Percentiles rank a stretch among this genome's conserved stretches.
phyloP scores from a whole-genome alignment of 352 stramenopile species.

The Blastocystis sp. region DNA sequence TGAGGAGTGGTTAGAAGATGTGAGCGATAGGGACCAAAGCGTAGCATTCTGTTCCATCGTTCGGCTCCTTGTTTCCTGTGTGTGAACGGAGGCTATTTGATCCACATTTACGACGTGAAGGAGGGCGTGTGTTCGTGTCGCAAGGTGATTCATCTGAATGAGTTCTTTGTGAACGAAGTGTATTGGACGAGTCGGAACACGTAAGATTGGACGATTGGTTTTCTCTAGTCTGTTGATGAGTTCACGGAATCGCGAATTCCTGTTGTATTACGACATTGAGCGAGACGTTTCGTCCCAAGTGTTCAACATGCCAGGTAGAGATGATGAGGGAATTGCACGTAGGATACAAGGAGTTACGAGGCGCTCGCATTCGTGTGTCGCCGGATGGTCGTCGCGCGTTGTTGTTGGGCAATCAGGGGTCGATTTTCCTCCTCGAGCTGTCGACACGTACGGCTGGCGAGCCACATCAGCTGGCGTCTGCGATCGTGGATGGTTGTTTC shows the following conservation, averaged over 20 bases:
- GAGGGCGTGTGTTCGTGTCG: background rate
- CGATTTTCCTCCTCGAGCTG: slow-evolving; percentile 11
- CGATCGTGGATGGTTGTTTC: background rate
- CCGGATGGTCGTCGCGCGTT: background rate
- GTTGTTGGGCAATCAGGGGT: background rate
- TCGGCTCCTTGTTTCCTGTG: background rate
- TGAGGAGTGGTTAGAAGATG: background rate
- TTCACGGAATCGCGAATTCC: slow-evolving; percentile 17
- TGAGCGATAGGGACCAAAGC: background rate
- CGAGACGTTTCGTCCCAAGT: background rate
- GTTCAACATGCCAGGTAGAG: slow-evolving; percentile 10
- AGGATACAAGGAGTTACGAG: slow-evolving; percentile 26
- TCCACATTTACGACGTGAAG: slow-evolving; percentile 5
- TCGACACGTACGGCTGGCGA: background rate
- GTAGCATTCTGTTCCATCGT: background rate
- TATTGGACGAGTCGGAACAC: slow-evolving; percentile 40
- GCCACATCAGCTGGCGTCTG: background rate
- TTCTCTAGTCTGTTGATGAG: background rate
- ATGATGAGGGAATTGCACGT: background rate
- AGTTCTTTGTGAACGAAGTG: background rate
- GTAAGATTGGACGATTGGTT: background rate
- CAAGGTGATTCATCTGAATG: background rate
- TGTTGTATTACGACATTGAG: slow-evolving; percentile 33
- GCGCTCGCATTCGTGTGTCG: background rate
- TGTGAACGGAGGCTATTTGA: background rate